Percentiles rank a stretch among this genome's conserved stretches.
These are phyloP conservation scores for Wickerhamiella slavikovae DNA, from an alignment of 805 yeast species.

Conservation along the genomic window DNA sequence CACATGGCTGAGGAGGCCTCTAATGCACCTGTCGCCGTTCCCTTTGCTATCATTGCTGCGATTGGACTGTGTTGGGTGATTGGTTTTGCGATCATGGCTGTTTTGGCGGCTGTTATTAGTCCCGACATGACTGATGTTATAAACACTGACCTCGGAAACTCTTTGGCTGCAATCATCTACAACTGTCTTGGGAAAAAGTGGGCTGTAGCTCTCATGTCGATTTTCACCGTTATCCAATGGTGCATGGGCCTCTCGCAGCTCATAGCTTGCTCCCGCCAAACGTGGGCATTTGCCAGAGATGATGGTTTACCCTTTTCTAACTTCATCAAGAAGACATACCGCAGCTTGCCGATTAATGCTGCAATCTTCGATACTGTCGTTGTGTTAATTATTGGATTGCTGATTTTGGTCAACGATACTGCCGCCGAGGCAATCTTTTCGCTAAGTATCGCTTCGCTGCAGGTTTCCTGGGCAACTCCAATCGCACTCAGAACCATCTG, in stretches of 20 bases:
- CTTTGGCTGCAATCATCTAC: conserved; percentile 42
- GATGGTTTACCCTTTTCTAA: conserved; percentile 47
- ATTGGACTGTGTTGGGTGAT: conserved; percentile 35
- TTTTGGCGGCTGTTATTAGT: conserved; percentile 29
- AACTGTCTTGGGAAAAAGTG: conserved; percentile 43
- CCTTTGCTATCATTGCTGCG: conserved; percentile 42
- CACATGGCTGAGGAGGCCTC: conserved; percentile 56
- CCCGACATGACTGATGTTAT: conserved; percentile 25
- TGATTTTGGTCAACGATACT: conserved; percentile 34
- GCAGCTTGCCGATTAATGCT: conserved; percentile 48
- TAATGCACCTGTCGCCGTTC: conserved; percentile 41
- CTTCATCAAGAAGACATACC: conserved; percentile 32
- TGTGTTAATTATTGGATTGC: conserved; percentile 31
- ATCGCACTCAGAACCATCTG: conserved; percentile 28
- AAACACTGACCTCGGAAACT: conserved; percentile 30
- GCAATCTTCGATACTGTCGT: conserved; percentile 32
- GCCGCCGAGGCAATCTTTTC: conserved; percentile 56
- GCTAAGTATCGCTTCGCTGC: conserved; percentile 39
- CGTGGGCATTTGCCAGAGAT: conserved; percentile 62
- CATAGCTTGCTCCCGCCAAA: conserved; percentile 47
- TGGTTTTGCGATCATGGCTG: conserved; percentile 37
- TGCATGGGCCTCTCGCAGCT: conserved; percentile 44
- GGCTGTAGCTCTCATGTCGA: conserved; percentile 42
- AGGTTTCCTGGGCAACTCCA: conserved; percentile 44
- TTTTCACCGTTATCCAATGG: conserved; percentile 39